Percentiles rank a stretch among this genome's conserved stretches.
Evolutionary conservation across 352 stramenopile species (phyloP).

Genomic region (Pythium dissotocum): DNA sequence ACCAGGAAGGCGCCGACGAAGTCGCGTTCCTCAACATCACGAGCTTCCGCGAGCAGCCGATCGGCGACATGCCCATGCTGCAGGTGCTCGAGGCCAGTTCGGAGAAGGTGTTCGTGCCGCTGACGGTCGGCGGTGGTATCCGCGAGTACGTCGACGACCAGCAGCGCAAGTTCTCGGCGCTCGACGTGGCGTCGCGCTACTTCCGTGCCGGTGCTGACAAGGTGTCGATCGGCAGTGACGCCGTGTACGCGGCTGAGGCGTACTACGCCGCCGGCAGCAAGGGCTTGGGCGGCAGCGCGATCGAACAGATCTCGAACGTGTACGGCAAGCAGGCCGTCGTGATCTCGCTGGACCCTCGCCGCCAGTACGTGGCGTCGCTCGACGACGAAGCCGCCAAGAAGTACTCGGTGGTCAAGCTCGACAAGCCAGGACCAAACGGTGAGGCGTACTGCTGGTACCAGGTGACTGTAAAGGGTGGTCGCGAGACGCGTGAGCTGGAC

Average conservation of each 20-base stretch:
- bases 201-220: constrained; percentile 99
- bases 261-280: constrained; percentile 78
- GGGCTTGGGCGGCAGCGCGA: constrained; percentile 84
- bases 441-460: constrained; percentile 98
- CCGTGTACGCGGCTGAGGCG: constrained; percentile 93
- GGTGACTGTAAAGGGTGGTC: constrained; percentile 95
- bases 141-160: constrained; percentile 94
- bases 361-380: constrained; percentile 83
- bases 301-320: constrained; percentile 95
- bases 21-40: constrained; percentile 99
- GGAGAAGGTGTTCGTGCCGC: constrained; percentile 96
- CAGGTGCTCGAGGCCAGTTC: constrained; percentile 94
- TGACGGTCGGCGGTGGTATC: constrained; percentile 98
- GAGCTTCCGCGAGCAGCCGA: constrained; percentile 96
- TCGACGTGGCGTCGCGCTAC: constrained; percentile 96
- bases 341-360: constrained; percentile 95
- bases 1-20: constrained; percentile 96
- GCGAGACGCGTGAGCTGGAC: constrained; percentile 90
- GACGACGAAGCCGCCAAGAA: constrained; percentile 64
- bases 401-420: constrained; percentile 69
- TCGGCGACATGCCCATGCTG: constrained; percentile 97
- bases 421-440: constrained; percentile 88
- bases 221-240: constrained; percentile 97
- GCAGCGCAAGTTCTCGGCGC: constrained; percentile 84
- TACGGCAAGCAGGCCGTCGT: constrained; percentile 98